These are phyloP conservation scores for Setomelanomma holmii DNA, from an alignment of 2,329 filamentous ascomycete species.

Conservation along the genomic window DNA sequence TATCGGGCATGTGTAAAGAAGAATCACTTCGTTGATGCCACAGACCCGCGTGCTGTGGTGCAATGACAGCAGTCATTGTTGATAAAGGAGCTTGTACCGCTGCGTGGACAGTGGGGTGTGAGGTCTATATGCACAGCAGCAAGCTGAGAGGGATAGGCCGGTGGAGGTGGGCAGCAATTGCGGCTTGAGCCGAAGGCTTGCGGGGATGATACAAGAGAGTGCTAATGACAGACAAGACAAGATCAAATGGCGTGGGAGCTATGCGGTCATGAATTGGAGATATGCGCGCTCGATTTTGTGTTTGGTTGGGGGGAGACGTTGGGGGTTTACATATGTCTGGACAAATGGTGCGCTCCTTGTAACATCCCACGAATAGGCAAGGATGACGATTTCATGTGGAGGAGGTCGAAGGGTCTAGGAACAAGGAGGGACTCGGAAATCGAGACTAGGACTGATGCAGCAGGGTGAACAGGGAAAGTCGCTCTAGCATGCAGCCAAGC, in stretches of 20 bases:
- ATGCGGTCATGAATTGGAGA: conserved; percentile 38
- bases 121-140: conserved; percentile 25
- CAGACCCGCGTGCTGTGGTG: conserved; percentile 41
- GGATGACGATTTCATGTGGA: conserved; percentile 45
- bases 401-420: conserved; percentile 32
- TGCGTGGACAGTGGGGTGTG: conserved; percentile 25
- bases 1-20: conserved; percentile 37
- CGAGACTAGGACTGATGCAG: conserved; percentile 41
- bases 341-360: conserved; percentile 30
- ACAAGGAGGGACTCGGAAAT: conserved; percentile 38
- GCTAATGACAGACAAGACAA: conserved; percentile 19
- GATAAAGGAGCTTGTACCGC: conserved; percentile 28
- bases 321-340: conserved; percentile 46
- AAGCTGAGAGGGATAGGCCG: conserved; percentile 23
- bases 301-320: conserved; percentile 38
- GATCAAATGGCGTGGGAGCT: conserved; percentile 39
- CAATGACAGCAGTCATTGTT: conserved; percentile 48
- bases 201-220: conserved; percentile 24
- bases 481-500: conserved; percentile 45
- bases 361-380: conserved; percentile 41
- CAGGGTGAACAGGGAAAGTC: conserved; percentile 39
- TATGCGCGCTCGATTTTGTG: conserved; percentile 30
- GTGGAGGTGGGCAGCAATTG: conserved; percentile 25
- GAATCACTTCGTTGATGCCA: conserved; percentile 45
- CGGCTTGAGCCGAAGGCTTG: conserved; percentile 33